Evolutionary conservation across 352 stramenopile species (phyloP).

Genomic region (Pythium monospermum): DNA sequence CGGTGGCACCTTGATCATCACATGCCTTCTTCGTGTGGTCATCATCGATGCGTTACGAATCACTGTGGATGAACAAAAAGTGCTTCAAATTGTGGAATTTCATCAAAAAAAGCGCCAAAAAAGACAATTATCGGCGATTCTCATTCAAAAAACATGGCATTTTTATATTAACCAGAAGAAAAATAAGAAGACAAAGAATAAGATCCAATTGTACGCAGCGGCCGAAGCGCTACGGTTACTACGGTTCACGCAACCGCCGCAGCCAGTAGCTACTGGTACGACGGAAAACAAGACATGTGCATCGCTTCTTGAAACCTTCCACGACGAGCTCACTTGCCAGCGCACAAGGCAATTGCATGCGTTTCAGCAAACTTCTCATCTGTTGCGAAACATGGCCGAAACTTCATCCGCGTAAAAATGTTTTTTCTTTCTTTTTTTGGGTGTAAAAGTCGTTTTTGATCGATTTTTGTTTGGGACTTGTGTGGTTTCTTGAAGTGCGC

Average conservation of each 20-base stretch:
- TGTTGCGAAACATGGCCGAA: conserved; percentile 39
- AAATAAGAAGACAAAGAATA: conserved; percentile 21
- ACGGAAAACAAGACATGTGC: conserved; percentile 14
- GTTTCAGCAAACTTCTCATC: conserved; percentile 22
- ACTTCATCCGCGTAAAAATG: conserved; percentile 63
- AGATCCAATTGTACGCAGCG: conserved; percentile 36
- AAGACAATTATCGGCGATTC: conserved; percentile 33
- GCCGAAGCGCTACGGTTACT: conserved; percentile 43
- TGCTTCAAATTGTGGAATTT: conserved; percentile 57
- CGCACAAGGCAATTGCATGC: neutral
- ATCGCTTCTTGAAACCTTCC: conserved; percentile 10
- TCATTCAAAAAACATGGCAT: conserved; percentile 43
- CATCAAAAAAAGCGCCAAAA: conserved; percentile 41
- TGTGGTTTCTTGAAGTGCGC: conserved; percentile 36
- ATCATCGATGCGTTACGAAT: conserved; percentile 54
- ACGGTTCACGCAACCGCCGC: conserved; percentile 33
- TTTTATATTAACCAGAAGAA: conserved; percentile 19
- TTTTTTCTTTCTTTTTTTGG: conserved; percentile 31
- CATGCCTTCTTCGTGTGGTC: conserved; percentile 48
- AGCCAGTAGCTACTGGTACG: neutral
- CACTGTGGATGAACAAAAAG: conserved; percentile 47
- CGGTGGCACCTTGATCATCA: conserved; percentile 49
- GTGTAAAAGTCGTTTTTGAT: too few species aligned
- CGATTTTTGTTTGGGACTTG: conserved; percentile 9
- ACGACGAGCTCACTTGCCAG: conserved; percentile 3